Base-by-base conservation (phyloP, 768 basidiomycete species). In the Collybia nuda region DNA sequence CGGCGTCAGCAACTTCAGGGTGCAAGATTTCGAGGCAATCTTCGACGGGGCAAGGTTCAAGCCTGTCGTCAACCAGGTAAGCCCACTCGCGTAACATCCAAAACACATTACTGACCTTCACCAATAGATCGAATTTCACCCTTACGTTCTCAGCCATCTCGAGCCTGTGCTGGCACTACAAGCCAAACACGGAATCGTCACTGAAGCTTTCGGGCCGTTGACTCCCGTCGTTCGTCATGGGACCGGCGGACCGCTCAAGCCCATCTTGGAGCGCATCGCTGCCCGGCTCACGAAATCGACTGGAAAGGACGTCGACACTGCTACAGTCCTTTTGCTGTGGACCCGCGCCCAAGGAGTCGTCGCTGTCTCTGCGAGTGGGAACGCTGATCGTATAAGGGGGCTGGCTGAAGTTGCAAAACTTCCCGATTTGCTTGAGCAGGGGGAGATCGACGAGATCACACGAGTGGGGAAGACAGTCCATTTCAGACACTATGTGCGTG, bases 21-120 rank as follows among this genome's bases (percentile, higher is more conserved):
- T 75, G 22, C 67, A 73, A 51, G 70, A 76, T 52, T 56, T 83
- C 11, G 68, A 79, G 41, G 59, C 64, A 2, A 61, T 81, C 21
- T 54, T 78, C 6, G 67, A 74, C 21, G 71, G 64, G 2, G 75
- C 73, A 18, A 79, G 69, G 52, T 67, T 78, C 55, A 72, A 73
- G n/a, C 80, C 80, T 3, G 78, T 75, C 12, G 76, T 78, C 17
- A 80, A 83, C 62, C 78, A 81, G 66, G 78, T 76, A 37, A 23
- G 68, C 48, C 21, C 11, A 19, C 8, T 17, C 44, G 24, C 41
- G 44, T 11, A 47, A 9, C 4, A 47, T 23, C 4, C 18, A 4
- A 17, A 23, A n/a, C 6, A 14, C n/a, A n/a, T 14, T 23, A 26
- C 35, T 18, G 35, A 15, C 15, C 46, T 29, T 21, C 14, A 28